Conservation (phyloP, 257 asterid species). For the Solanum bulbocastanum region DNA sequence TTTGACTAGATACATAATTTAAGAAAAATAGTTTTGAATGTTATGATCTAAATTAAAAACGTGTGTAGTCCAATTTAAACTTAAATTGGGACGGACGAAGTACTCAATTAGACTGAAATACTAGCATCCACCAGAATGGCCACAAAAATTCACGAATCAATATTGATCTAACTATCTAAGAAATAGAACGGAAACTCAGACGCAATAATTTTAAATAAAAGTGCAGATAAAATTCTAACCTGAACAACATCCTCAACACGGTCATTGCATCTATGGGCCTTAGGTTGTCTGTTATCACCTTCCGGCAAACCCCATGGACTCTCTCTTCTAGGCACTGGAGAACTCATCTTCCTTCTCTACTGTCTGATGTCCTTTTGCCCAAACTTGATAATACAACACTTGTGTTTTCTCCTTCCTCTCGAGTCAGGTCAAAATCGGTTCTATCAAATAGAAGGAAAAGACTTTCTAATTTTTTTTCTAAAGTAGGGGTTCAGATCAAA, state of each 20-base stretch:
- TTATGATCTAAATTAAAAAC: too few species aligned
- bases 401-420: not conserved
- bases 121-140: not conserved
- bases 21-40: not conserved
- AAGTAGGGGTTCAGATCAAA: not conserved
- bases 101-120: not conserved
- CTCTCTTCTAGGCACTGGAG: slow-evolving; percentile 84
- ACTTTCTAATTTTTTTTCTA: not conserved
- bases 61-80: not conserved
- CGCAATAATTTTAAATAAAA: not conserved
- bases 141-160: not conserved
- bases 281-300: slow-evolving; percentile 55
- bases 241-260: slow-evolving; percentile 92
- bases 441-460: not conserved
- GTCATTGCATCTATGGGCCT: slow-evolving; percentile 89
- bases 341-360: slow-evolving; percentile 44
- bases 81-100: not conserved
- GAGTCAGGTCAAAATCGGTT: not conserved
- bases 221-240: slow-evolving; percentile 10
- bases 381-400: not conserved
- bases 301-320: slow-evolving; percentile 89
- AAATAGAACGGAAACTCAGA: not conserved
- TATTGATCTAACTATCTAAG: not conserved
- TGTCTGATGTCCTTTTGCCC: not conserved
- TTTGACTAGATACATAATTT: not conserved